Conservation (phyloP, 345 rosid genomes). For the Anastatica hierochuntica region DNA sequence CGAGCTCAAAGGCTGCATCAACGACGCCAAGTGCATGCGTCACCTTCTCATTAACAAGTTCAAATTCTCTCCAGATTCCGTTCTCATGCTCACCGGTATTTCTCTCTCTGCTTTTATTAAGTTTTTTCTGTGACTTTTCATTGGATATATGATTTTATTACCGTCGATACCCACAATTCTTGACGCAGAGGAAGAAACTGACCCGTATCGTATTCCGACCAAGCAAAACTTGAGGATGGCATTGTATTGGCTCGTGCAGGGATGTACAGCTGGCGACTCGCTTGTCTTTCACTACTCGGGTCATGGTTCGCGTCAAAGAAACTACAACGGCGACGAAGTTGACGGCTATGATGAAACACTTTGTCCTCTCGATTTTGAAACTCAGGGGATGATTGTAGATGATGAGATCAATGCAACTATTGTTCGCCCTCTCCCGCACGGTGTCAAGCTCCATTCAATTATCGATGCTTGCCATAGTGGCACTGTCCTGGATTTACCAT, state of each 20-base stretch:
- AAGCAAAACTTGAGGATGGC: slow-evolving; percentile 85
- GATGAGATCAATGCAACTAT: slow-evolving; percentile 71
- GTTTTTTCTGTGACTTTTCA: too few relatives aligned
- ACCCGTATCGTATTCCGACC: slow-evolving; percentile 53
- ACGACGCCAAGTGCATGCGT: slow-evolving; percentile 89
- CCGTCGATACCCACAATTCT: background rate
- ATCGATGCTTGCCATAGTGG: slow-evolving; percentile 90
- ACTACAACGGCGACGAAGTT: slow-evolving; percentile 71
- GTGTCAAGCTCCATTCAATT: slow-evolving; percentile 71
- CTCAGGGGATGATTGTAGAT: slow-evolving; percentile 94
- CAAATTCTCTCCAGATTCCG: slow-evolving; percentile 53
- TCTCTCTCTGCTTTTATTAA: background rate
- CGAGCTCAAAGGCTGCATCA: slow-evolving; percentile 87
- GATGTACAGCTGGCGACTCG: slow-evolving; percentile 82
- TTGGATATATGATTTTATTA: background rate
- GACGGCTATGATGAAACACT: slow-evolving; percentile 88
- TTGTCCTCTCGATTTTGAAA: slow-evolving; percentile 82
- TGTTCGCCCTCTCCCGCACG: slow-evolving; percentile 65
- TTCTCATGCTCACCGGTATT: slow-evolving; percentile 87
- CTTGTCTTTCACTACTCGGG: slow-evolving; percentile 81
- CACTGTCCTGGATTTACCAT: slow-evolving; percentile 74
- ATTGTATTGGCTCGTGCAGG: slow-evolving; percentile 84
- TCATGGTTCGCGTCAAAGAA: slow-evolving; percentile 70
- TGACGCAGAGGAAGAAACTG: slow-evolving; percentile 77
- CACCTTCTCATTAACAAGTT: slow-evolving; percentile 69